Percentiles rank a stretch among this genome's conserved stretches.
Conservation (phyloP, 805 yeast genomes). For the Schizosaccharomyces japonicus region DNA sequence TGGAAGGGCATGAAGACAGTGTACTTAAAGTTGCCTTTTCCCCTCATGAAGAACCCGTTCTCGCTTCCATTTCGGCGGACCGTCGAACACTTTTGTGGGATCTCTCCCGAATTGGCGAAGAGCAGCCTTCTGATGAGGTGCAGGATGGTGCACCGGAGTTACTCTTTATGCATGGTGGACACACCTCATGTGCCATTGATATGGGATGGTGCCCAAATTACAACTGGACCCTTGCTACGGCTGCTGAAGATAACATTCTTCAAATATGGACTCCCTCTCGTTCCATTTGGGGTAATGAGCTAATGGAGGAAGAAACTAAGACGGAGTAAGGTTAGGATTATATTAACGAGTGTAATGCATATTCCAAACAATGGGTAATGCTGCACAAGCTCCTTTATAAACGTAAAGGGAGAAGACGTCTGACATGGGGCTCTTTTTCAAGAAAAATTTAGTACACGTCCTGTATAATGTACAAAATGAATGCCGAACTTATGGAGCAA, state of each 20-base stretch:
- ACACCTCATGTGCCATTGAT: constrained; percentile 44
- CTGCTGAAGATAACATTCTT: constrained; percentile 51
- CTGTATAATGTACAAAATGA: too few relatives aligned
- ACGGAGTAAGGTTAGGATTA: background rate
- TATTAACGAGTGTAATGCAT: too few relatives aligned
- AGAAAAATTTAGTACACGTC: too few relatives aligned
- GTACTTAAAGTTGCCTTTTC: constrained; percentile 34
- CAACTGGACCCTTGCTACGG: constrained; percentile 32
- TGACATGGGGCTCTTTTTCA: too few relatives aligned
- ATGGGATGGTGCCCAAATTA: constrained; percentile 36
- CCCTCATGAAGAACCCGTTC: constrained; percentile 24
- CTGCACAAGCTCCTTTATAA: too few relatives aligned
- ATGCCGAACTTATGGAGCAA: too few relatives aligned
- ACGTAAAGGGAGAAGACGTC: too few relatives aligned
- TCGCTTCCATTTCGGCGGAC: constrained; percentile 42
- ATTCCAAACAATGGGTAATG: too few relatives aligned
- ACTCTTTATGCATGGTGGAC: constrained; percentile 72
- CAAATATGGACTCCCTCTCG: constrained; percentile 56
- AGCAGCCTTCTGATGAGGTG: constrained; percentile 30
- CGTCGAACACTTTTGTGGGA: constrained; percentile 59
- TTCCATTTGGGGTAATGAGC: constrained; percentile 20
- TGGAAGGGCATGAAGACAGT: constrained; percentile 43
- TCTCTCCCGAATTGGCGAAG: constrained; percentile 29
- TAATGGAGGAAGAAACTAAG: constrained; percentile 16
- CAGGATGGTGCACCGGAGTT: constrained; percentile 54